Percentiles rank a stretch among this genome's conserved stretches.
Conservation (phyloP, 2,329 filamentous ascomycete species). For the Conoideocrella luteorostrata region DNA sequence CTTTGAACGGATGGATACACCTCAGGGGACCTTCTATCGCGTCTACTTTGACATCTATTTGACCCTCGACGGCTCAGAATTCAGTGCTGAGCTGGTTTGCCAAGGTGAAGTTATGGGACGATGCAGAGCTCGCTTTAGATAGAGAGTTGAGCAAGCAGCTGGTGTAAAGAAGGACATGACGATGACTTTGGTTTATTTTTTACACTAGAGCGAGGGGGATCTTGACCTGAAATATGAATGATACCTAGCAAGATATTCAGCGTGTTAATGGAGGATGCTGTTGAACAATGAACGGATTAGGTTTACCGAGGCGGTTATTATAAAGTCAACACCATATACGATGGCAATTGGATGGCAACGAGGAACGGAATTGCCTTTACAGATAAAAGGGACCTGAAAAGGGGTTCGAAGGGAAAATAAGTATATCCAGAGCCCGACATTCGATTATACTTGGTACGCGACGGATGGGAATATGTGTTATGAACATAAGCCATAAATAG, state of each 20-base stretch:
- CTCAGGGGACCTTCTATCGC: constrained; percentile 92
- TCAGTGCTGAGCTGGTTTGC: constrained; percentile 97
- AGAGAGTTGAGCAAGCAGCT: constrained; percentile 16
- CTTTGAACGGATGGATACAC: constrained; percentile 98
- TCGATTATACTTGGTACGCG: not conserved
- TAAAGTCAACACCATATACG: not conserved
- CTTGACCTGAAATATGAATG: constrained; percentile 3
- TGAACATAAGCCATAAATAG: constrained; percentile 4
- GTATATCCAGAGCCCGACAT: constrained; percentile 3
- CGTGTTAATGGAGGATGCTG: not conserved
- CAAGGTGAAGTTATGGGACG: constrained; percentile 98
- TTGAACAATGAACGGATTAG: not conserved
- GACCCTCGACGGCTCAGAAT: constrained; percentile 93
- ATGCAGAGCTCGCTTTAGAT: constrained; percentile 83
- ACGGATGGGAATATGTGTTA: constrained; percentile 1
- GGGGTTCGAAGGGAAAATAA: not conserved
- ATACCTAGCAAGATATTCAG: constrained; percentile 6
- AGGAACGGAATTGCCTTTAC: not conserved
- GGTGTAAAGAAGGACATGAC: not conserved
- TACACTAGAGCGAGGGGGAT: not conserved
- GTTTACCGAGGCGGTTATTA: not conserved
- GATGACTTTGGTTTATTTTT: not conserved
- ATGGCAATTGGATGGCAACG: not conserved
- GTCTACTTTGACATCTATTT: constrained; percentile 78
- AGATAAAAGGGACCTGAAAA: not conserved